Percentiles rank a stretch among this genome's conserved stretches.
Conservation (phyloP, 768 basidiomycete species). For the Trametes gibbosa region DNA sequence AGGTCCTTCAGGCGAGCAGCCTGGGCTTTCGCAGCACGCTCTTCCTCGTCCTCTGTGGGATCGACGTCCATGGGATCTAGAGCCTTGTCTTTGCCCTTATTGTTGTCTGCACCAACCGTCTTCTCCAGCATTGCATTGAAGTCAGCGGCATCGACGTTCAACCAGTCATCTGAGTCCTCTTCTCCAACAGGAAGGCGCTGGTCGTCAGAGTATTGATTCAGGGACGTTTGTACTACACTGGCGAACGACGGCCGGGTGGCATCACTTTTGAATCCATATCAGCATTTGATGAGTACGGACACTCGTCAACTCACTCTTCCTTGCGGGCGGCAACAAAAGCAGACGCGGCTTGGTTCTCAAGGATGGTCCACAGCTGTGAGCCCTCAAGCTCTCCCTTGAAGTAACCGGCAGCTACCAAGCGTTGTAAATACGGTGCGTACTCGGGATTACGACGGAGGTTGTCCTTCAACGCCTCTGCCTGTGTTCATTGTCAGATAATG, state of each 20-base stretch:
- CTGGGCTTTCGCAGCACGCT: constrained; percentile 58
- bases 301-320: constrained; percentile 57
- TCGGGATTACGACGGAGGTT: constrained; percentile 63
- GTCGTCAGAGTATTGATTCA: constrained; percentile 41
- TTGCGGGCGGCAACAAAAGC: constrained; percentile 62
- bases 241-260: constrained; percentile 75
- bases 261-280: constrained; percentile 37
- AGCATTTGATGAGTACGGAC: background rate
- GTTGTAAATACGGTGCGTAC: constrained; percentile 69
- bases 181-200: constrained; percentile 28
- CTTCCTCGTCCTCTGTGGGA: constrained; percentile 39
- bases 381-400: constrained; percentile 79
- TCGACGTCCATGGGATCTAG: constrained; percentile 54
- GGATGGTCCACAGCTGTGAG: constrained; percentile 68
- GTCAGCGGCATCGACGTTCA: constrained; percentile 72
- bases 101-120: constrained; percentile 26
- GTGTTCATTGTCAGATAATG: background rate
- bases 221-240: constrained; percentile 60
- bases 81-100: constrained; percentile 14
- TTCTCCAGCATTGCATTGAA: constrained; percentile 72
- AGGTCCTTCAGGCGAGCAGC: constrained; percentile 70
- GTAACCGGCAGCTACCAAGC: constrained; percentile 63
- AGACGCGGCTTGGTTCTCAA: constrained; percentile 68
- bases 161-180: constrained; percentile 85
- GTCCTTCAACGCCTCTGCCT: constrained; percentile 69